Conservation (phyloP, 306 rosid genomes). For the Lathyrus oleraceus region DNA sequence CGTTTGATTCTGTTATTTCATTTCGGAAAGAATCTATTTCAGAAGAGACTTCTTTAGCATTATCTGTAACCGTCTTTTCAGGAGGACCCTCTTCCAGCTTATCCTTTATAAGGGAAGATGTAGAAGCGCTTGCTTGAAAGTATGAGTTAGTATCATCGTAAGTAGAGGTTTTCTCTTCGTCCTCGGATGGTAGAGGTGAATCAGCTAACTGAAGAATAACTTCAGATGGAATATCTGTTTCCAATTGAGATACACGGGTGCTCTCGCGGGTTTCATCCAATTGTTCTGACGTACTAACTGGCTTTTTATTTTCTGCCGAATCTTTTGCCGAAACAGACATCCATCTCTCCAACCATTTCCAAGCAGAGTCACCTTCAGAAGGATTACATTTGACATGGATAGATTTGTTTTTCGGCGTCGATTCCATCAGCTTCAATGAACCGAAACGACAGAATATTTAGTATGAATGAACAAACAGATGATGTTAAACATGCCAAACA, state of each 20-base stretch:
- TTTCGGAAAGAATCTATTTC: conserved; percentile 43
- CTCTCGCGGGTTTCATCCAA: conserved; percentile 41
- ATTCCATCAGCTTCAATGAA: conserved; percentile 64
- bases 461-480: neutral
- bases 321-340: conserved; percentile 59
- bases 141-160: conserved; percentile 48
- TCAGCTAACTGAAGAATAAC: conserved; percentile 42
- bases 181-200: conserved; percentile 51
- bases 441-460: conserved; percentile 22
- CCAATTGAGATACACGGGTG: conserved; percentile 37
- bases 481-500: neutral
- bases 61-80: conserved; percentile 43
- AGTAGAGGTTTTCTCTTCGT: conserved; percentile 56
- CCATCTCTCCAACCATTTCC: conserved; percentile 99
- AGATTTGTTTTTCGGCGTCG: conserved; percentile 67
- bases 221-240: conserved; percentile 46
- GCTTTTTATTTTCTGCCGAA: conserved; percentile 41
- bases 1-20: conserved; percentile 38
- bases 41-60: conserved; percentile 40
- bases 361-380: conserved; percentile 80
- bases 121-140: conserved; percentile 44
- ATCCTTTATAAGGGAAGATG: conserved; percentile 41
- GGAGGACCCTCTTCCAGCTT: conserved; percentile 48
- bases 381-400: conserved; percentile 80
- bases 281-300: conserved; percentile 41